Base-by-base conservation (phyloP, 257 asterid species). In the Nicotiana knightiana region DNA sequence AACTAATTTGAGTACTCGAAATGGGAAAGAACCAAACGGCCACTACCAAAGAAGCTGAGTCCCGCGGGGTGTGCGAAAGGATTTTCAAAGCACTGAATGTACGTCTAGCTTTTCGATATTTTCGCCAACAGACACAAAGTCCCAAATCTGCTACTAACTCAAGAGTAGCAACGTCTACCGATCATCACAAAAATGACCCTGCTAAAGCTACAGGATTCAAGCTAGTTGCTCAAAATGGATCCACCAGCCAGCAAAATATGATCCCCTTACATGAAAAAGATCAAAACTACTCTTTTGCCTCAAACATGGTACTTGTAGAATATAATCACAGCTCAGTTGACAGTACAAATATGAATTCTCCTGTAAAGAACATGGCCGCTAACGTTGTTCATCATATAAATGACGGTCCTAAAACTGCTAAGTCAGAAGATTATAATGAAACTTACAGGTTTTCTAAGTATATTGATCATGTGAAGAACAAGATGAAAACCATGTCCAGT, bases 391-490 rank as follows among this genome's bases (percentile, higher is more conserved):
- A 13, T 53, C 18, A 53, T 12, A 12, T 53, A 53, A 53, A 13
- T 53, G 58, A 53, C 5, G 16, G 18, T 4, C 18, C 58, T 12
- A 53, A 3, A 13, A 21, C 26, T 61, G 9, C 21, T 28, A 21
- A 13, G 16, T 53, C 58, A 53, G 2, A 53, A 53, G 58, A 53
- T 1, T 53, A 53, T 53, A 13, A 2, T 32, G 51, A 53, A 12
- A 75, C 51, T 43, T 54, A 79, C 15, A 81, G 17, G 57, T 87
- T 86, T 64, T 62, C 89, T 10, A 79, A 81, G 48, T 90, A 89
- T 37, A 87, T 87, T 39, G 71, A 18, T 12, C 79, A 77, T 35
- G 88, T 87, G 35, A 90, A 82, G 88, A 67, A 62, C 28, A 85
- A 83, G 63, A 76, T 88, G 39, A 66, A 18, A 88, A 75, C 82